Conservation (phyloP, 108 stramenopile species). For the Cyclotella cryptica region DNA sequence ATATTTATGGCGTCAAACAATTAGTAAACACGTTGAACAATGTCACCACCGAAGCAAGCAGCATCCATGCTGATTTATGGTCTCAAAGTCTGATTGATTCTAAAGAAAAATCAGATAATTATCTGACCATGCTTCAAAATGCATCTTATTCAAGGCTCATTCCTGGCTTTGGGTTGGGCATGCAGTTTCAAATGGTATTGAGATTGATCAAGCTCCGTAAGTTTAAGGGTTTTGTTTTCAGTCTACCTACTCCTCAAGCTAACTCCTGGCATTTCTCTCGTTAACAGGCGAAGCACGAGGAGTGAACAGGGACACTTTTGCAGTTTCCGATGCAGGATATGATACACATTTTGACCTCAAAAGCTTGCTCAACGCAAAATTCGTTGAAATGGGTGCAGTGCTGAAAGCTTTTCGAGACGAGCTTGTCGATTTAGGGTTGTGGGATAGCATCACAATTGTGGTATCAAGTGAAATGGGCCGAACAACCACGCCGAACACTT, state of each 20-base stretch:
- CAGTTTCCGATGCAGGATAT: conserved; percentile 55
- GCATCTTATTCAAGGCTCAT: neutral
- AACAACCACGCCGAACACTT: conserved; percentile 52
- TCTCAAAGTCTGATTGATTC: conserved; percentile 35
- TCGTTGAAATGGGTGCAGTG: conserved; percentile 42
- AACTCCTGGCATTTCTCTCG: too few species aligned
- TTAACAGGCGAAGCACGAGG: conserved; percentile 7
- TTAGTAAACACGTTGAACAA: conserved; percentile 18
- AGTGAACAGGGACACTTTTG: too few species aligned
- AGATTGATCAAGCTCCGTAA: conserved; percentile 52
- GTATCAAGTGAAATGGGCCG: conserved; percentile 67
- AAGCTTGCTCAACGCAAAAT: neutral
- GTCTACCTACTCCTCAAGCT: too few species aligned
- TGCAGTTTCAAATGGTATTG: conserved; percentile 33
- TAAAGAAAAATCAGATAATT: conserved; percentile 6
- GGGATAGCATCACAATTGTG: conserved; percentile 63
- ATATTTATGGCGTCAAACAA: conserved; percentile 1
- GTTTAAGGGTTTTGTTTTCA: neutral
- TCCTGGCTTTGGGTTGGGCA: conserved; percentile 1
- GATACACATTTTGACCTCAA: conserved; percentile 58
- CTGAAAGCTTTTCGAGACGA: conserved; percentile 53
- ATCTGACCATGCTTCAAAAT: neutral
- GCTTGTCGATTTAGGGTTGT: conserved; percentile 47
- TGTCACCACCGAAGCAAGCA: conserved; percentile 11
- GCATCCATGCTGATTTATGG: conserved; percentile 33